Conservation (phyloP, 2,329 filamentous ascomycete species). For the Pseudogymnoascus sp. region DNA sequence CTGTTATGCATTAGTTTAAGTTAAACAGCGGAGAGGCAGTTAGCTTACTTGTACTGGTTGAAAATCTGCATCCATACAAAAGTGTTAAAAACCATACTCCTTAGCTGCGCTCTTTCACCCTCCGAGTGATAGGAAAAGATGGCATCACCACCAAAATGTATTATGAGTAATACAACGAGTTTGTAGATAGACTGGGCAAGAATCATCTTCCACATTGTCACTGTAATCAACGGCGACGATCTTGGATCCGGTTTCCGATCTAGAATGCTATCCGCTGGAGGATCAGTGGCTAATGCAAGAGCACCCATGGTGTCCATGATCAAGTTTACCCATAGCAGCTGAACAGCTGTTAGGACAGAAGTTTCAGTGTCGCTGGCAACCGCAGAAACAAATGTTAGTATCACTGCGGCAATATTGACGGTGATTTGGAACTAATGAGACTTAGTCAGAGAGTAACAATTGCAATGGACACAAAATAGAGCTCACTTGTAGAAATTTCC, state of each 20-base stretch:
- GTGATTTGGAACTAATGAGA: constrained; percentile 52
- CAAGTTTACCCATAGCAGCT: constrained; percentile 60
- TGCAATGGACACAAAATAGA: background rate
- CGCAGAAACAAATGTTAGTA: constrained; percentile 57
- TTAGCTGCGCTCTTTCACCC: constrained; percentile 37
- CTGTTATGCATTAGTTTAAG: constrained; percentile 33
- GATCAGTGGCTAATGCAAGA: constrained; percentile 55
- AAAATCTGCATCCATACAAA: constrained; percentile 69
- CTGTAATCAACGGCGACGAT: constrained; percentile 35
- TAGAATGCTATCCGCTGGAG: constrained; percentile 49
- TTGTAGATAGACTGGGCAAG: constrained; percentile 53
- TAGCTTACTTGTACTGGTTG: constrained; percentile 77
- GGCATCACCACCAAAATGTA: constrained; percentile 64
- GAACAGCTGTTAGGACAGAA: constrained; percentile 57
- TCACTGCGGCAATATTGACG: constrained; percentile 61
- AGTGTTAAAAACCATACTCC: constrained; percentile 60
- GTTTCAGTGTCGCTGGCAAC: constrained; percentile 46
- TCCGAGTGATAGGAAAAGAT: constrained; percentile 51
- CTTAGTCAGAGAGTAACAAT: background rate
- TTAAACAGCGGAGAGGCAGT: constrained; percentile 10
- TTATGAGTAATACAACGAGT: constrained; percentile 61
- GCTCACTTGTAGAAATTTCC: constrained; percentile 53
- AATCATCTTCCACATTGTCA: constrained; percentile 59
- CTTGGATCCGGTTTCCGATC: constrained; percentile 43
- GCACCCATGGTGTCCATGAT: constrained; percentile 64